A percentile compares a stretch with the other conserved stretches of the same genome.
phyloP scores from a whole-genome alignment of 192 early-diverging fungal genomes.

The Backusella circina region DNA sequence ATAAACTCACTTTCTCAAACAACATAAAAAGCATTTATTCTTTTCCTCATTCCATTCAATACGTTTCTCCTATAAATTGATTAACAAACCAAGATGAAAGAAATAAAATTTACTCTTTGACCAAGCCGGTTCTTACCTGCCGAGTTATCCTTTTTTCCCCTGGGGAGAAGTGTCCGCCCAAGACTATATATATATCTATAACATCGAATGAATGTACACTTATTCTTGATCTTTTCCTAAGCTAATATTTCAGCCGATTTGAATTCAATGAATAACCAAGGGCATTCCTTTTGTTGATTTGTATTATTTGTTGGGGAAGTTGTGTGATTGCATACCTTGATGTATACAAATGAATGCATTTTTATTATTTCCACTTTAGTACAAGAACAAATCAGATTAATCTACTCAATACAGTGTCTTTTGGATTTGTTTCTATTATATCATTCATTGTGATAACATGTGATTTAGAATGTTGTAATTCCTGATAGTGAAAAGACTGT shows the following conservation, averaged over 20 bases:
- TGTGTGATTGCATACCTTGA: not conserved
- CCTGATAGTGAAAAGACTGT: too few relatives aligned
- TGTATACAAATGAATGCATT: not conserved
- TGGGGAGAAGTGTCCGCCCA: not conserved
- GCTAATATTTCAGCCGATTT: not conserved
- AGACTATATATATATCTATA: not conserved
- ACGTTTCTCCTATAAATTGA: not conserved
- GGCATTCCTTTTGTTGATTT: not conserved
- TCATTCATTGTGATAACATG: not conserved
- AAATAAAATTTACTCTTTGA: slow-evolving; percentile 2
- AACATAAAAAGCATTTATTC: not conserved
- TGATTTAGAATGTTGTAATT: not conserved
- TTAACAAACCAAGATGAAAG: not conserved
- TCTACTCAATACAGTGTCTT: not conserved
- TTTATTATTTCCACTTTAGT: not conserved
- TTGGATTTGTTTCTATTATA: not conserved
- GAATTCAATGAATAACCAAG: not conserved
- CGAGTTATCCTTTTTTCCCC: not conserved
- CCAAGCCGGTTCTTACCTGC: not conserved
- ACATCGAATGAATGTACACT: not conserved
- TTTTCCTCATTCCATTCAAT: not conserved
- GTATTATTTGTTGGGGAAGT: not conserved
- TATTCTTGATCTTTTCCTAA: not conserved
- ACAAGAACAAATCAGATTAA: not conserved
- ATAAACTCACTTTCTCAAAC: not conserved